Evolutionary conservation across 805 yeast genomes (phyloP), one percentile per base, ranked within the genome.

Genomic region (Suhomyces xylopsoci): DNA sequence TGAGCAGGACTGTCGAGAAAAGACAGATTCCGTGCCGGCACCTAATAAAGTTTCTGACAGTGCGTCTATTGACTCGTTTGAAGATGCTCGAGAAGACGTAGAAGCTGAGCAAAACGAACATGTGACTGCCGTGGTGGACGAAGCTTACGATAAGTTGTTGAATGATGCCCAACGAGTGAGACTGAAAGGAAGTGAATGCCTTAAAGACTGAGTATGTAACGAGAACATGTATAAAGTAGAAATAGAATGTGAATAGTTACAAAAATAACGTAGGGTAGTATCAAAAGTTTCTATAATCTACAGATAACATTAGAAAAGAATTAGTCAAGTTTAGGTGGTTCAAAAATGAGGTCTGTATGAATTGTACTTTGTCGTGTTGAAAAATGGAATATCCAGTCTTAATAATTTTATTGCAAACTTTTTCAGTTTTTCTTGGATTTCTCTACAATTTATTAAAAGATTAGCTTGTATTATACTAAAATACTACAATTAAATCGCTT

Each of bases 141-240:
- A 84, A 61, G 87, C 83, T 3, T 87, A 87, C 60, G 93, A 87
- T 56, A 85, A 84, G 63, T 68, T 87, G 46, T 72, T 87, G 62
- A 85, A 86, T 59, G 85, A 85, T 60, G 83, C 87, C 28, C 82
- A 85, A 25, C 73, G 83, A 48, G 88, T 82, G 12, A 74, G 90
- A 57, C 82, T 85, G 2, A 83, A 81, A 58, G 58, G 53, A 47
- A 47, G 26, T 36, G 45, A 32, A n/a, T 12, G 3, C 32, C n/a
- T 32, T 3, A 3, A 32, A 32, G 15, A n/a, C 17, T 32, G n/a
- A 14, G 17, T 32, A 4, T 32, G 7, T 32, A 32, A 14, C 22
- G 22, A 20, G 22, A 20, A 20, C 22, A 28, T 28, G 36, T 32
- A 32, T 32, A 32, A 32, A 32, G 36, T 32, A n/a, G 17, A 32